phyloP scores from a whole-genome alignment of 1,139 yeast genomes.

The Kodamaea alishanica region DNA sequence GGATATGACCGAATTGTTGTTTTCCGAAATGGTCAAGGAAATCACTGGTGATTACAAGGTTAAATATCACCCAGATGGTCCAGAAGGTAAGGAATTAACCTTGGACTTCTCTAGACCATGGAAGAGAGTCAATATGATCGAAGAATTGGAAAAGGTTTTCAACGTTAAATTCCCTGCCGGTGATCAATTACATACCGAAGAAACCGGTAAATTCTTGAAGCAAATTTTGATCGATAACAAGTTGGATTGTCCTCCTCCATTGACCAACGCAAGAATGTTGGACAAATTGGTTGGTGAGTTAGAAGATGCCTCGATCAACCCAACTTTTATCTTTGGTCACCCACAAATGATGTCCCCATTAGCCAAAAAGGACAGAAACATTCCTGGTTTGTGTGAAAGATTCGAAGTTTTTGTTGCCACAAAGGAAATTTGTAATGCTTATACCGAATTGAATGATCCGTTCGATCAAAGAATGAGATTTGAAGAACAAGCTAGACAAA shows the following conservation, averaged over 20 bases:
- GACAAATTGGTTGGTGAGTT: constrained; percentile 95
- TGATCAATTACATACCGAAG: constrained; percentile 88
- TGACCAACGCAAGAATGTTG: constrained; percentile 97
- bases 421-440: constrained; percentile 96
- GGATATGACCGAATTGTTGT: constrained; percentile 93
- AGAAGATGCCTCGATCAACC: constrained; percentile 92
- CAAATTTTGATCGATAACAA: constrained; percentile 73
- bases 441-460: constrained; percentile 98
- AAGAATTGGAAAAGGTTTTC: constrained; percentile 84
- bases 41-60: constrained; percentile 86
- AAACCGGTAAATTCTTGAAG: constrained; percentile 88
- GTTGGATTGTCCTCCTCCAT: constrained; percentile 92
- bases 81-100: constrained; percentile 72
- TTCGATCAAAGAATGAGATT: constrained; percentile 96
- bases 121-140: constrained; percentile 98
- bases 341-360: constrained; percentile 99
- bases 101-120: constrained; percentile 94
- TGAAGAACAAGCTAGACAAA: constrained; percentile 98
- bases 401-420: constrained; percentile 98
- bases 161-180: constrained; percentile 94
- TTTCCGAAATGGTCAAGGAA: constrained; percentile 96
- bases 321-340: constrained; percentile 97
- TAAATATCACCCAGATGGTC: constrained; percentile 87
- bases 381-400: constrained; percentile 95
- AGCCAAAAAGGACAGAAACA: constrained; percentile 91